Conservation (phyloP, 169 alveolate species). For the Eimeria tenella region DNA sequence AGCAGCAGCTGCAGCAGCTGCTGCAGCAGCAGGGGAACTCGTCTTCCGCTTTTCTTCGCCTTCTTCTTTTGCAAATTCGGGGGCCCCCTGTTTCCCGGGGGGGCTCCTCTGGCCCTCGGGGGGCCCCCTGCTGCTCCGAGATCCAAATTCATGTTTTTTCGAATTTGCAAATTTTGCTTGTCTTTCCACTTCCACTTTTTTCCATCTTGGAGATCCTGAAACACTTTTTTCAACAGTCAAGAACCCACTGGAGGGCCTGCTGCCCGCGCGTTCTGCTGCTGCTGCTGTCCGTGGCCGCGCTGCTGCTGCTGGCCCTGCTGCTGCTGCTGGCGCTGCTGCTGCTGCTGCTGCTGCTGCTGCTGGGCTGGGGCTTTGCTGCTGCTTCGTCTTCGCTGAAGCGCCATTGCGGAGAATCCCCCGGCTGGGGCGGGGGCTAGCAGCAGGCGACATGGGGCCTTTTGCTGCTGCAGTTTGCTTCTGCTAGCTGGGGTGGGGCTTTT, state of each 20-base stretch:
- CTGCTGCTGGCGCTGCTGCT: slow-evolving; percentile 8
- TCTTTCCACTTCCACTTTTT: not conserved
- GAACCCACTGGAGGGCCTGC: not conserved
- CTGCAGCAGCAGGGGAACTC: not conserved
- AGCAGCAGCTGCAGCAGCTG: not conserved
- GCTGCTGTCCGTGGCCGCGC: no score
- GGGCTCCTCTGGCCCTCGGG: not conserved
- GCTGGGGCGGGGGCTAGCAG: not conserved
- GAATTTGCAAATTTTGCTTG: not conserved
- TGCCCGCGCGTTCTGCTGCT: not conserved
- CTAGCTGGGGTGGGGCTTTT: no score
- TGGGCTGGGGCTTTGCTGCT: not conserved
- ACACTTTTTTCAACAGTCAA: not conserved
- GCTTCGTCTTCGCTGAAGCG: no score
- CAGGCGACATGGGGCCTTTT: not conserved
- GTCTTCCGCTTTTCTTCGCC: not conserved
- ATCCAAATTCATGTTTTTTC: not conserved
- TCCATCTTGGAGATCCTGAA: no score
- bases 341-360: slow-evolving; percentile 17
- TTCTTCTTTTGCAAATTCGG: not conserved
- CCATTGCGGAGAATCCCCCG: not conserved
- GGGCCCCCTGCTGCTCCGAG: not conserved
- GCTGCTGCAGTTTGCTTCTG: no score
- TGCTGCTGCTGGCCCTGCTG: not conserved
- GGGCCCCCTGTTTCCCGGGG: not conserved